Evolutionary conservation across 176 grass and related monocot genomes (phyloP).

Genomic region (Guadua angustifolia): DNA sequence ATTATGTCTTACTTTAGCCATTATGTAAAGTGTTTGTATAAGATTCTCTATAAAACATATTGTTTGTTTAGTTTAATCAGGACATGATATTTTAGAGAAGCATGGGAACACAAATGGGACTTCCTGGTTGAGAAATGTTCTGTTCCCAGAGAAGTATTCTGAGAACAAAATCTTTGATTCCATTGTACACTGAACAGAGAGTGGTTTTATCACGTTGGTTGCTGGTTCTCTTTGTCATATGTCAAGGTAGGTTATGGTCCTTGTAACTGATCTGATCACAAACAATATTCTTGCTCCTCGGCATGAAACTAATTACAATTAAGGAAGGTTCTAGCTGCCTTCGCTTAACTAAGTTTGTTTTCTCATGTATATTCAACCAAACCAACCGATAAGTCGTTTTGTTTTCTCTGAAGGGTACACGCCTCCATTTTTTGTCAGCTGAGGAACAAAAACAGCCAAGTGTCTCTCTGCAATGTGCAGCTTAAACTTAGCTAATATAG

Average conservation of each 20-base stretch:
- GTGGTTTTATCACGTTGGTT: slow-evolving; percentile 33
- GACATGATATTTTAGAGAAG: slow-evolving; percentile 29
- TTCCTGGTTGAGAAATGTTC: slow-evolving; percentile 4
- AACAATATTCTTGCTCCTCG: background rate
- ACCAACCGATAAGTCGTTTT: background rate
- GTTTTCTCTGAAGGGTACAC: background rate
- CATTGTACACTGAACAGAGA: background rate
- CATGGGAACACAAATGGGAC: too few species aligned
- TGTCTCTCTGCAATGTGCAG: background rate
- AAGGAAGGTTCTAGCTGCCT: slow-evolving; percentile 24
- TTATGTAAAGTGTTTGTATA: slow-evolving; percentile 43
- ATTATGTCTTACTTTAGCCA: slow-evolving; percentile 49
- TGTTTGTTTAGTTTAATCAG: slow-evolving; percentile 20
- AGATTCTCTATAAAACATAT: slow-evolving; percentile 45
- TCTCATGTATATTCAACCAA: slow-evolving; percentile 13
- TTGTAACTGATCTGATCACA: background rate
- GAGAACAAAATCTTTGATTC: slow-evolving; percentile 31
- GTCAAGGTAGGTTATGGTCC: background rate
- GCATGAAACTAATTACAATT: background rate
- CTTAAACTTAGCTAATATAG: too few species aligned
- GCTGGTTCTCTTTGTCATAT: slow-evolving; percentile 1
- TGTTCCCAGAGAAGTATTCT: background rate
- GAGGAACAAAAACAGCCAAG: background rate
- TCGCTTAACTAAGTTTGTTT: background rate
- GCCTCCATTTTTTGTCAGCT: slow-evolving; percentile 7